Evolutionary conservation across 2,329 filamentous ascomycete genomes (phyloP).

Genomic region (Ascocoryne sarcoides): DNA sequence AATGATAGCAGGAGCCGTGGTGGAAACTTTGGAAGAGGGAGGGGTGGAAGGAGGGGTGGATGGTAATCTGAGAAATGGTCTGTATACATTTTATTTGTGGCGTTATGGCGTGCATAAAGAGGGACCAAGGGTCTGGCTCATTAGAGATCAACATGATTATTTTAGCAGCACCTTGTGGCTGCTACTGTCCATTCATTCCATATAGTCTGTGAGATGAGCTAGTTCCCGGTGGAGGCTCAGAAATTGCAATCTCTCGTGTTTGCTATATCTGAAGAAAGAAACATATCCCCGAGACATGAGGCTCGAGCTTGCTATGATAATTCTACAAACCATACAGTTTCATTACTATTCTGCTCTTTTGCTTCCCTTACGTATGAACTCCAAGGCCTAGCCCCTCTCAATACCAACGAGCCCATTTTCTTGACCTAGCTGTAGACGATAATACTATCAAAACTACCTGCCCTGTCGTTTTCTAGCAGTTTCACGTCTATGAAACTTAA

Average conservation of each 20-base stretch:
- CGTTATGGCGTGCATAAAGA: neutral
- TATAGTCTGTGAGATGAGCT: neutral
- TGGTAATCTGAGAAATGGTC: constrained; percentile 3
- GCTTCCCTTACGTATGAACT: too few species aligned
- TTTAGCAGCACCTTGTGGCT: neutral
- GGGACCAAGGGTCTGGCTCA: neutral
- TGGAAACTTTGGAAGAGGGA: constrained; percentile 27
- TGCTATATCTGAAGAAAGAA: neutral
- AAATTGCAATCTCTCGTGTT: neutral
- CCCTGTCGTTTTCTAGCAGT: too few species aligned
- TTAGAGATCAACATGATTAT: neutral
- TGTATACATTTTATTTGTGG: neutral
- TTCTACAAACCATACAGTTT: too few species aligned
- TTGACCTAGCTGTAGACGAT: too few species aligned
- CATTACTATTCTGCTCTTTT: too few species aligned
- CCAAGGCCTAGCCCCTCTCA: too few species aligned
- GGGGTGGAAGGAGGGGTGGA: constrained; percentile 24
- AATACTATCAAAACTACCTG: too few species aligned
- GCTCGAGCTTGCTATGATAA: neutral
- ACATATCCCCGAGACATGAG: neutral
- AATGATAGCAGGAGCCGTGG: constrained; percentile 23
- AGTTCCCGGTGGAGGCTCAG: neutral
- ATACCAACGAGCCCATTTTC: too few species aligned
- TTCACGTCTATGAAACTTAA: too few species aligned
- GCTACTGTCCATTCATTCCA: neutral